phyloP scores from a whole-genome alignment of 208 protist genomes.

The Acanthamoeba healyi region DNA sequence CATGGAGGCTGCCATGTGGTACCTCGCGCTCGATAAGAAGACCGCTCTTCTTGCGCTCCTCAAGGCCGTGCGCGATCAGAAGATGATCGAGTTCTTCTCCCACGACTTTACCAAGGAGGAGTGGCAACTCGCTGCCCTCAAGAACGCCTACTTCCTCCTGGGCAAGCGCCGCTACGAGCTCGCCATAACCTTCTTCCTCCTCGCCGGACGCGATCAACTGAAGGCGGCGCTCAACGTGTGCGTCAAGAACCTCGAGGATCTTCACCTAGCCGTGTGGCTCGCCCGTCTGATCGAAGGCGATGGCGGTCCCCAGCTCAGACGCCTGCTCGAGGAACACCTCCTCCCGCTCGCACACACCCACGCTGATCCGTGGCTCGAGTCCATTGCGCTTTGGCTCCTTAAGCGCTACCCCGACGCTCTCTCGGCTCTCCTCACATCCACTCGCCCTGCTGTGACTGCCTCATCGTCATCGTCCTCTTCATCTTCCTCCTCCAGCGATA shows the following conservation, averaged over 20 bases:
- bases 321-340: slow-evolving; percentile 53
- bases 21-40: slow-evolving; percentile 92
- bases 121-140: slow-evolving; percentile 90
- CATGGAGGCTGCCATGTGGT: slow-evolving; percentile 93
- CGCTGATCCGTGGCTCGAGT: slow-evolving; percentile 48
- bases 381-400: slow-evolving; percentile 67
- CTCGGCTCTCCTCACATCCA: slow-evolving; percentile 52
- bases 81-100: slow-evolving; percentile 93
- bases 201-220: slow-evolving; percentile 91
- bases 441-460: neutral
- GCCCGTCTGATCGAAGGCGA: slow-evolving; percentile 76
- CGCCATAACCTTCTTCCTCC: slow-evolving; percentile 95
- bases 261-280: slow-evolving; percentile 80
- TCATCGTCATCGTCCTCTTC: neutral
- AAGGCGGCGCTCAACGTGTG: slow-evolving; percentile 91
- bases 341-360: slow-evolving; percentile 28
- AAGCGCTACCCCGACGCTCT: slow-evolving; percentile 69
- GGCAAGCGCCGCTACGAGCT: slow-evolving; percentile 93
- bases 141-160: slow-evolving; percentile 94
- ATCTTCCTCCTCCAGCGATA: neutral
- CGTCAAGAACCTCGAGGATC: slow-evolving; percentile 79
- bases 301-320: neutral
- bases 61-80: slow-evolving; percentile 91
- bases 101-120: slow-evolving; percentile 88
- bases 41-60: slow-evolving; percentile 93